Conservation (phyloP, 345 rosid species). For the Euphorbia pulcherrima region DNA sequence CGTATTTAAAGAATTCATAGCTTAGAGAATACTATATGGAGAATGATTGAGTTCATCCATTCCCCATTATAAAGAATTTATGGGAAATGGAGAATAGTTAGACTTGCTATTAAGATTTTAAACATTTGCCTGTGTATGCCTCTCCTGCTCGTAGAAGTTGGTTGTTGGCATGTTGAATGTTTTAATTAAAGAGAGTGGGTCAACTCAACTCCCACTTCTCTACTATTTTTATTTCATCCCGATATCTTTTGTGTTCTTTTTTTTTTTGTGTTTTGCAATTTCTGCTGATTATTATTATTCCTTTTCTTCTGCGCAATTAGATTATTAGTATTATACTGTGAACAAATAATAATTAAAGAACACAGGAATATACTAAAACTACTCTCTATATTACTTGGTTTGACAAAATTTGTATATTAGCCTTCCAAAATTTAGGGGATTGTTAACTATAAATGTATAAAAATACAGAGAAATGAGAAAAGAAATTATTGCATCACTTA, state of each 20-base stretch:
- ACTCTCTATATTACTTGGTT: too few species aligned
- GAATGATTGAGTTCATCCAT: too few species aligned
- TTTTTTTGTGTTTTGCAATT: too few species aligned
- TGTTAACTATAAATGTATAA: not conserved
- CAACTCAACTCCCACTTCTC: not conserved
- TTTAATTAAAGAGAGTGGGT: not conserved
- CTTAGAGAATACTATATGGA: too few species aligned
- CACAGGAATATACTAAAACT: not conserved
- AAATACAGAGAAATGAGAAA: not conserved
- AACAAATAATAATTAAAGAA: too few species aligned
- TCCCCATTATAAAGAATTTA: too few species aligned
- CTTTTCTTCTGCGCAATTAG: not conserved
- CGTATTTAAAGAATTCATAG: too few species aligned
- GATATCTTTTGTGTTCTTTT: not conserved
- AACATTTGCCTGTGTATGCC: conserved; percentile 6
- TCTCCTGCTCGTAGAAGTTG: not conserved
- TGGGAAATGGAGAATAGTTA: too few species aligned
- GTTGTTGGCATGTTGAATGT: not conserved
- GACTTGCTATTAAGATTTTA: too few species aligned
- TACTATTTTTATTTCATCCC: not conserved
- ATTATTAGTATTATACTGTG: not conserved
- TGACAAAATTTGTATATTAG: too few species aligned
- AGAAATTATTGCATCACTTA: conserved; percentile 8
- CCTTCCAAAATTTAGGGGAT: not conserved
- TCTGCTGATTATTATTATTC: not conserved